phyloP scores from a whole-genome alignment of 345 rosid genomes.

The Cardamine resedifolia region DNA sequence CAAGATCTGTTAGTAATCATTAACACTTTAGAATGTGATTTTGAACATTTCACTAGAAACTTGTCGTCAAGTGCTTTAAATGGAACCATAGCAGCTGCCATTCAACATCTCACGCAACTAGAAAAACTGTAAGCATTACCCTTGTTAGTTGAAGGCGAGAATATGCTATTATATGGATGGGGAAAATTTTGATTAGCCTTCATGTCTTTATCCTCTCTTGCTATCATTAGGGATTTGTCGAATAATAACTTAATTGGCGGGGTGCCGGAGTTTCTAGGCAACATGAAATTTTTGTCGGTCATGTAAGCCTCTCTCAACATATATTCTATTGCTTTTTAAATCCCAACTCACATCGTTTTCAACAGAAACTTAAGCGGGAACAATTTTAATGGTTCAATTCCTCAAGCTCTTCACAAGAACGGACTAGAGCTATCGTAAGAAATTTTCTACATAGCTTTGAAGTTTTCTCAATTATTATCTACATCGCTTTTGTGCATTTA shows the following conservation, averaged over 20 bases:
- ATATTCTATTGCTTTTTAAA: background rate
- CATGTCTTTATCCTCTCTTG: background rate
- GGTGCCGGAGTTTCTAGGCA: constrained; percentile 49
- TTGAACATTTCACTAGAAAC: constrained; percentile 22
- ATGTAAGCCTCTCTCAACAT: constrained; percentile 42
- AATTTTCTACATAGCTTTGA: too few relatives aligned
- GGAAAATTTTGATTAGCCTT: too few relatives aligned
- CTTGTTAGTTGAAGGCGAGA: too few relatives aligned
- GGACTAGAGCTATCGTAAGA: constrained; percentile 22
- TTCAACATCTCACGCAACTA: constrained; percentile 38
- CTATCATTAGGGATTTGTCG: constrained; percentile 55
- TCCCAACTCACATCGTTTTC: background rate
- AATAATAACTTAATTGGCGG: constrained; percentile 48
- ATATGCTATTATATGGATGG: too few relatives aligned
- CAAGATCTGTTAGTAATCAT: background rate
- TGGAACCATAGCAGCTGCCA: constrained; percentile 33
- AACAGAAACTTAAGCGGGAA: constrained; percentile 49
- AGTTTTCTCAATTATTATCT: too few relatives aligned
- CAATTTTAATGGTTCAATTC: constrained; percentile 46
- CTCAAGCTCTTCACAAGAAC: constrained; percentile 31
- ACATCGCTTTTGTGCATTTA: too few relatives aligned
- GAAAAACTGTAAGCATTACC: constrained; percentile 50
- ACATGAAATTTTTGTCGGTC: constrained; percentile 35
- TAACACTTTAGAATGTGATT: background rate
- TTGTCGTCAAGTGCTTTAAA: constrained; percentile 47